Base-by-base conservation (phyloP, 208 protist genomes). In the Hexamita inflata region DNA sequence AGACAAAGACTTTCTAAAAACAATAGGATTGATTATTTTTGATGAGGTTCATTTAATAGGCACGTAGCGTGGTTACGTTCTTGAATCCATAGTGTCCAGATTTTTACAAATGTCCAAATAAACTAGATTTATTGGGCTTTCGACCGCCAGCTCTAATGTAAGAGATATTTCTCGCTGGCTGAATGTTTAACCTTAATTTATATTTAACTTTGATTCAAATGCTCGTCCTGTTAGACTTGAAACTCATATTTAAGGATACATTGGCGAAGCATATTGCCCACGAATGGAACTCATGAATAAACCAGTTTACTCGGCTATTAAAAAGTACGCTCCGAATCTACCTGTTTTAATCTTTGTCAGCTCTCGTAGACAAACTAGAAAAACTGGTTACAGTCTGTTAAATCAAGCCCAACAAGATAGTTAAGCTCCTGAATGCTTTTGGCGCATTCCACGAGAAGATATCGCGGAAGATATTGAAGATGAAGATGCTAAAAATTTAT, bases 221-320 rank as follows among this genome's bases (percentile, higher is more conserved):
- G 93, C 98, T 60, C 88, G 96, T 19, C 96, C 96, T 1, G 95
- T 98, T 24, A 93, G 93, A 30, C 90, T 98, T 79, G 89, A 91
- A 53, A 88, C 93, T 64, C 90, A 95, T 86, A 83, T 87, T 49
- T 34, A 80, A 45, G 93, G 94, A 28, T 97, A 95, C 82, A 86
- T 88, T 35, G 93, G 92, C n/a, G 88, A 91, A 78, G 85, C 95
- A 81, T 98, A 97, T 86, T 96, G 92, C 82, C 94, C 95, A 28
- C 87, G 97, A 49, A 98, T 99, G 95, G 91, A 89, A 13, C 89
- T 92, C 1, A 99, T 99, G 97, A 99, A 99, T 88, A 98, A 97
- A 86, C 97, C 95, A 34, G 81, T 89, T 7, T 99, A 95, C 87
- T 88, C 89, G 60, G 90, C 94, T 32, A 97, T 98, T 78, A 86